Evolutionary conservation across 2,329 filamentous ascomycete genomes (phyloP).

Genomic region (Gnomoniopsis smithogilvyi): DNA sequence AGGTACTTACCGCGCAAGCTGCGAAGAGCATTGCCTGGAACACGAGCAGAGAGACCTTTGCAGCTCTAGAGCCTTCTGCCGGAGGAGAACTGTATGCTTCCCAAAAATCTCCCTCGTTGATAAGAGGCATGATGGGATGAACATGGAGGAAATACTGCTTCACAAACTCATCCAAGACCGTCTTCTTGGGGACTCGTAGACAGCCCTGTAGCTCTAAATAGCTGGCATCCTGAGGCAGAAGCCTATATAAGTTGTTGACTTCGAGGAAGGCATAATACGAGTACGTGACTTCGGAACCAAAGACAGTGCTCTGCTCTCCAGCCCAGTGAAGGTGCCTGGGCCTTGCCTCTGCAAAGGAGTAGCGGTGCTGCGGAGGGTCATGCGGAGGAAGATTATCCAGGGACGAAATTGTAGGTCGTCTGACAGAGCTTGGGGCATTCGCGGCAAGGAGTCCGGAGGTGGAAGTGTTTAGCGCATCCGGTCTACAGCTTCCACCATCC

Average conservation of each 20-base stretch:
- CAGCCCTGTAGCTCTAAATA: constrained; percentile 45
- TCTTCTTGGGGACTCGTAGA: constrained; percentile 38
- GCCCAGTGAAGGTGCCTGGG: constrained; percentile 22
- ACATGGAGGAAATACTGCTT: constrained; percentile 45
- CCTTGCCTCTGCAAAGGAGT: background rate
- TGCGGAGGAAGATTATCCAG: background rate
- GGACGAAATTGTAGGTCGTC: background rate
- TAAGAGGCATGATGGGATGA: constrained; percentile 40
- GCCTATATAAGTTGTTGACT: constrained; percentile 34
- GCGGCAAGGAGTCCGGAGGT: background rate
- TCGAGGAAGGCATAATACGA: constrained; percentile 41
- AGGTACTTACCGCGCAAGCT: constrained; percentile 33
- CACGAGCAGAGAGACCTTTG: constrained; percentile 40
- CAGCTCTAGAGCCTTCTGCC: constrained; percentile 18
- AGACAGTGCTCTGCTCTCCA: constrained; percentile 25
- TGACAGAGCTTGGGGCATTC: background rate
- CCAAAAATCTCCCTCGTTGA: constrained; percentile 48
- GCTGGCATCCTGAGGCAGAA: constrained; percentile 43
- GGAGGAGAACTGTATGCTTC: constrained; percentile 35
- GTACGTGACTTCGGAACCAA: constrained; percentile 36
- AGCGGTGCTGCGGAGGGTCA: background rate
- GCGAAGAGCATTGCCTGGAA: constrained; percentile 44
- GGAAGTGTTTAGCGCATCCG: background rate
- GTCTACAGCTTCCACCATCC: constrained; percentile 3
- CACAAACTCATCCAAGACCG: constrained; percentile 44